Base-by-base conservation (phyloP, 2,329 filamentous ascomycete species). In the Trichophyton schoenleinii region DNA sequence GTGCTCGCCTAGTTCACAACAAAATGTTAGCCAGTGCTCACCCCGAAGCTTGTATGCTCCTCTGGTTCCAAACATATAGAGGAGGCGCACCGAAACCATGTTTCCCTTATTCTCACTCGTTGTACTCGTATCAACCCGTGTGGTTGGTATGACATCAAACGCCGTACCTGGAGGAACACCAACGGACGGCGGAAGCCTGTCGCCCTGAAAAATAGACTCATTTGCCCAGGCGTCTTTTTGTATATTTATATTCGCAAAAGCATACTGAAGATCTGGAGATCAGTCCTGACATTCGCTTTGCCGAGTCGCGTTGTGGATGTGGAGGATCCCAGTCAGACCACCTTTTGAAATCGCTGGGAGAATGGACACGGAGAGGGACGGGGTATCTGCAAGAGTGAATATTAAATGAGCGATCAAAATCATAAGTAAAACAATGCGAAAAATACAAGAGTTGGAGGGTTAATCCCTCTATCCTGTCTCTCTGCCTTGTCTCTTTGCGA, bases 1-100 rank as follows among this genome's bases (percentile, higher is more conserved):
- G 25, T n/a, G 60, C 48, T 11, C 46, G 28, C 55, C 59, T 63
- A 61, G 18, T 36, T 53, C 6, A 31, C 13, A 31, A 6, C n/a
- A 22, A 31, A 31, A 1, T 9, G n/a, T 53, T 31, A 53, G 49
- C 49, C 49, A 9, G 20, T 4, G 20, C 8, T 20, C 18, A 20
- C 8, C 22, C 9, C 9, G 3, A 48, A 25, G 18, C 18, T 25
- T 48, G 9, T 48, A 25, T 11, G 9, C 9, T 22, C 5, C 20
- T 48, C 41, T 15, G 38, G 25, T 11, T 18, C 7, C 28, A 15
- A 13, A 15, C 2, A 11, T 58, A 42, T 38, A 2, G 5, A 38
- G n/a, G 15, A 15, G n/a, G n/a, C 57, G 28, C 25, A 59, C 57
- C 42, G 34, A 20, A 59, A 42, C 57, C 57, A 59, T 25, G 20